Evolutionary conservation across 2,329 filamentous ascomycete species (phyloP).

Genomic region (Diatrype stigma): DNA sequence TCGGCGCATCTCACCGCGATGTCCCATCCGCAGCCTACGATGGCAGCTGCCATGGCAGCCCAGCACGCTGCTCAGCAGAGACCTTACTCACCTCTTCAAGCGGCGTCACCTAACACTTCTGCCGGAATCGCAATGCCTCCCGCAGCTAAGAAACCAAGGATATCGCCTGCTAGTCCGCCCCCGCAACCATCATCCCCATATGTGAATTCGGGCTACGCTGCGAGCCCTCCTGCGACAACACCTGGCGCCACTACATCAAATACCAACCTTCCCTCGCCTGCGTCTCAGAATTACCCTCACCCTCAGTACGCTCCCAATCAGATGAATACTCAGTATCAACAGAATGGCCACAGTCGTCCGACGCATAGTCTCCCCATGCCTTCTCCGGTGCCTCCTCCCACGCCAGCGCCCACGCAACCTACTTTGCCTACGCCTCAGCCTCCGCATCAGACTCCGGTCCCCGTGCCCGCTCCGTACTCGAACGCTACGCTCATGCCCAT

Average conservation of each 20-base stretch:
- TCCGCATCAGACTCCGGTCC: conserved; percentile 17
- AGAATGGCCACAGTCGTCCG: conserved; percentile 19
- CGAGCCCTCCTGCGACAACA: conserved; percentile 38
- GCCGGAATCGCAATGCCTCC: conserved; percentile 55
- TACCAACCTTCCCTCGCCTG: conserved; percentile 24
- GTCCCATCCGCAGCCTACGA: conserved; percentile 24
- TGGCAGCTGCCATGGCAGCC: conserved; percentile 22
- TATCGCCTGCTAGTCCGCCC: conserved; percentile 65
- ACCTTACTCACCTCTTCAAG: conserved; percentile 40
- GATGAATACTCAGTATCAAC: conserved; percentile 25
- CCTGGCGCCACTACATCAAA: conserved; percentile 35
- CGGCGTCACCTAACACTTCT: conserved; percentile 56
- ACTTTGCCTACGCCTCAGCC: conserved; percentile 15
- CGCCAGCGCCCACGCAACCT: conserved; percentile 7
- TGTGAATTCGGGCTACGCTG: conserved; percentile 45
- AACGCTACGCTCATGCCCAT: conserved; percentile 24
- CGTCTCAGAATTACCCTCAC: conserved; percentile 22
- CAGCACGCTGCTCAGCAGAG: conserved; percentile 28
- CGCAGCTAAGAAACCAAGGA: conserved; percentile 67
- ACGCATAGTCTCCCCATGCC: conserved; percentile 11
- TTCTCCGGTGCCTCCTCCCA: conserved; percentile 13
- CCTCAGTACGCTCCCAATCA: conserved; percentile 25
- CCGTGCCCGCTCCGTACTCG: conserved; percentile 20
- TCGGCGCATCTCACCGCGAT: conserved; percentile 10
- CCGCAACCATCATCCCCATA: conserved; percentile 65